Percentiles rank a stretch among this genome's conserved stretches.
Evolutionary conservation across 2,329 filamentous ascomycete genomes (phyloP).

Genomic region (Aureobasidium sp.): DNA sequence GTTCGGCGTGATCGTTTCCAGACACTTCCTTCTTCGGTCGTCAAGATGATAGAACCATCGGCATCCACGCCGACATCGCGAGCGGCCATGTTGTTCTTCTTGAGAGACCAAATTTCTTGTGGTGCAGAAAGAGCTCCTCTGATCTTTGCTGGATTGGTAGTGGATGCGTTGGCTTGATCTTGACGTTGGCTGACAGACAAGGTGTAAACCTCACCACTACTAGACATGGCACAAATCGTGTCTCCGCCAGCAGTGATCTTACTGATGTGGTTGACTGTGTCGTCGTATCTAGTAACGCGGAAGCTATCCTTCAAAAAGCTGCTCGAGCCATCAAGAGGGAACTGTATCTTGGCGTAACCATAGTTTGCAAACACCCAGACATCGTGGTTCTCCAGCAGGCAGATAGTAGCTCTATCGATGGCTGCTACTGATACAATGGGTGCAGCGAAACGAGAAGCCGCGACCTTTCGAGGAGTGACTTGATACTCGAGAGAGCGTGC

Average conservation of each 20-base stretch:
- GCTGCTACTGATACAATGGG: constrained; percentile 73
- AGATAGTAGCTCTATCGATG: constrained; percentile 82
- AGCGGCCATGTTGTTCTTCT: constrained; percentile 76
- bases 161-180: constrained; percentile 63
- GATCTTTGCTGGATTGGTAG: constrained; percentile 88
- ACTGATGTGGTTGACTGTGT: constrained; percentile 59
- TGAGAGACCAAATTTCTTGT: constrained; percentile 79
- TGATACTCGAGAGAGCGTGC: constrained; percentile 86
- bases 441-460: constrained; percentile 69
- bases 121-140: constrained; percentile 72
- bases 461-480: constrained; percentile 73
- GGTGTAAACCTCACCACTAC: constrained; percentile 80
- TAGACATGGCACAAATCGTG: constrained; percentile 82
- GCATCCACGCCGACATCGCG: constrained; percentile 83
- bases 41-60: constrained; percentile 89
- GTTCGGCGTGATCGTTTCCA: constrained; percentile 81
- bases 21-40: constrained; percentile 84
- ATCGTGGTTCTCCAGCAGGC: constrained; percentile 76
- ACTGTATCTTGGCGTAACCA: constrained; percentile 84
- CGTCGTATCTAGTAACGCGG: constrained; percentile 58
- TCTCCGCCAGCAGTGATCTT: constrained; percentile 80
- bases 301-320: constrained; percentile 62
- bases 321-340: constrained; percentile 67
- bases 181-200: constrained; percentile 63
- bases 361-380: constrained; percentile 95